A percentile compares a stretch with the other conserved stretches of the same genome.
Conservation (phyloP, 768 basidiomycete species). For the Cubamyces sp. region DNA sequence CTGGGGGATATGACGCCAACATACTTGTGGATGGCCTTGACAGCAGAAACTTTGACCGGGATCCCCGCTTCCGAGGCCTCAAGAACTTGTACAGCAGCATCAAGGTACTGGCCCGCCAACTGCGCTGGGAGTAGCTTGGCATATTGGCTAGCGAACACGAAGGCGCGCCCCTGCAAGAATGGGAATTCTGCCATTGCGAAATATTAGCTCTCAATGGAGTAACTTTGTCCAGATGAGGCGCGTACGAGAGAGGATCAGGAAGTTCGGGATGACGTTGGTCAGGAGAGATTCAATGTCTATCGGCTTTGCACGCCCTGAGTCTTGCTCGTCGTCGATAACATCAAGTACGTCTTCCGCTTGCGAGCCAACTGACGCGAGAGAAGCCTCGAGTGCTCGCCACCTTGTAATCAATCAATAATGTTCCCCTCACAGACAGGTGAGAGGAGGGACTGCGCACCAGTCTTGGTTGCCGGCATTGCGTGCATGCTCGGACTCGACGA, state of each 20-base stretch:
- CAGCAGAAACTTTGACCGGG: constrained; percentile 93
- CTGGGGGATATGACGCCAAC: constrained; percentile 28
- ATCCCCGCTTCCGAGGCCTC: constrained; percentile 71
- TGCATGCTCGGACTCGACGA: constrained; percentile 57
- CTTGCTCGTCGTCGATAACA: constrained; percentile 74
- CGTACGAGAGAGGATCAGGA: constrained; percentile 73
- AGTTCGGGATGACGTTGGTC: constrained; percentile 74
- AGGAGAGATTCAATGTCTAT: constrained; percentile 83
- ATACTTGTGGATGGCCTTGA: constrained; percentile 92
- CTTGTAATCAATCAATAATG: constrained; percentile 41
- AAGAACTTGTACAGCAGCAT: constrained; percentile 84
- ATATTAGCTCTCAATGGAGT: not conserved
- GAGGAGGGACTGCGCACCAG: constrained; percentile 52
- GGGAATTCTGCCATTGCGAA: constrained; percentile 64
- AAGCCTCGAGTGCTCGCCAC: constrained; percentile 93
- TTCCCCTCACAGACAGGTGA: constrained; percentile 7
- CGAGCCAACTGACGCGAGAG: constrained; percentile 79
- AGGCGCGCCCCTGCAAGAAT: constrained; percentile 93
- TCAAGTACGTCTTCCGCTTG: constrained; percentile 78
- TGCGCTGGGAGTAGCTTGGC: constrained; percentile 70
- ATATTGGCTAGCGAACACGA: constrained; percentile 93
- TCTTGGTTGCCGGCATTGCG: constrained; percentile 58
- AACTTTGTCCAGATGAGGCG: constrained; percentile 9
- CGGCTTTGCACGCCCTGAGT: constrained; percentile 60
- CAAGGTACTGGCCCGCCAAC: constrained; percentile 83